Evolutionary conservation across 2,329 filamentous ascomycete genomes (phyloP), one percentile per base, ranked within the genome.

Genomic region (Chaetothyriales sp.): DNA sequence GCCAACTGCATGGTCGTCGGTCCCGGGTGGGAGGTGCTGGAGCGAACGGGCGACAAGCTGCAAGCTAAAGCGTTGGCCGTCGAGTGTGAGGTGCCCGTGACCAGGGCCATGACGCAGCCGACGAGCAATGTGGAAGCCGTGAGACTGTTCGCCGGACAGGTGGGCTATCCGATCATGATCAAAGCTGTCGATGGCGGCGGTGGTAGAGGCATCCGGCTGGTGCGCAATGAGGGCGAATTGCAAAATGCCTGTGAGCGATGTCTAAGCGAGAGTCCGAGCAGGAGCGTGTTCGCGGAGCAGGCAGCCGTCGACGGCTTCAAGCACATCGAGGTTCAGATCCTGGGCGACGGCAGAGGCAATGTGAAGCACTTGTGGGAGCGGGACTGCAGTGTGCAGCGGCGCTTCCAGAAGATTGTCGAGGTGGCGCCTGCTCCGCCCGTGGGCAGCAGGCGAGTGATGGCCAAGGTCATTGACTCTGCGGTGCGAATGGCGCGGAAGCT

Each of bases 101-200:
- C 77, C 18, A 70, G 72, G 22, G 76, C 75, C 2, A 66, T 77
- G 51, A 63, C 61, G 4, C 64, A 60, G 0, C 68, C 76, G 0
- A 77, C 74, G 0, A 66, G 63, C 7, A 63, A 62, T 15, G 57
- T 73, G 1, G 64, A 69, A 22, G 66, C 72, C 4, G 70, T 78
- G 4, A 62, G 64, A 2, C 44, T 50, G 0, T 89, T 89, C 60
- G 89, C 86, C 64, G 73, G 61, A 2, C 47, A 65, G 19, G 66
- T 71, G 13, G 75, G 75, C 1, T 75, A 73, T 45, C 77, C 77
- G 0, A 68, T 81, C 44, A 80, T 81, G 75, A 67, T 82, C 45
- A 83, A 83, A 60, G 79, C 79, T n/a, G 75, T 81, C 2, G 79
- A 81, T 61, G 78, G 78, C 1, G 80, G 79, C 13, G 79, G 78